Evolutionary conservation across 768 basidiomycete species (phyloP), one percentile per base, ranked within the genome.

Genomic region (Lentinula boryana): DNA sequence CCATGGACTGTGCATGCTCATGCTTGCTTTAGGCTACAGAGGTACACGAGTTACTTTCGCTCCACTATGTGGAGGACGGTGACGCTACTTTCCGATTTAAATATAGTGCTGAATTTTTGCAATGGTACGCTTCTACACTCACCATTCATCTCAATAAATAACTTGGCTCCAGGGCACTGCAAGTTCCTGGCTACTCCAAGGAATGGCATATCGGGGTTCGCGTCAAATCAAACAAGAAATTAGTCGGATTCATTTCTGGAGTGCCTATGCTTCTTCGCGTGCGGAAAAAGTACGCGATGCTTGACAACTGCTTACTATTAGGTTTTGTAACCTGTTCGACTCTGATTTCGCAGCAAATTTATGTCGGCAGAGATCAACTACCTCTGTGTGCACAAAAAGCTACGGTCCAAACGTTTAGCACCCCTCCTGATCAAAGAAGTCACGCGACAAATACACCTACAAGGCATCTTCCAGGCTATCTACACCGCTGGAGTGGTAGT

Each of bases 161-260:
- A 16, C 59, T 18, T 51, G 9, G 58, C 16, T 51, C 4, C 61
- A 97, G 95, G 95, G 96, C 96, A 8, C 78, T 99, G 41, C 91
- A 86, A 65, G 94, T 95, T 33, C 97, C 97, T 27, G 95, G 94
- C 1, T 98, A 95, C 71, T 77, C 84, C 68, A 87, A 87, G 63
- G 93, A 96, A 71, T 98, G 97, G 97, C 95, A 98, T 70, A 75
- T 98, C 60, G 97, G 95, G 35, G 94, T 99, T 18, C 87, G 97
- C 23, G 94, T 96, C 5, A 82, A 85, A 18, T 87, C 91, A 10
- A 97, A 88, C 66, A 89, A 90, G 72, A 98, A 95, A 71, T 82
- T 99, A 1, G 94, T 99, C 18, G 97, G 93, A 2, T 99, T 98
- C 71, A 98, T 99, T 64, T 89, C 93, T 16, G 97, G 94, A 43